A percentile compares a stretch with the other conserved stretches of the same genome.
These are phyloP conservation scores for Globisporangium radiosum DNA, from an alignment of 352 stramenopile species.

Conservation along the genomic window DNA sequence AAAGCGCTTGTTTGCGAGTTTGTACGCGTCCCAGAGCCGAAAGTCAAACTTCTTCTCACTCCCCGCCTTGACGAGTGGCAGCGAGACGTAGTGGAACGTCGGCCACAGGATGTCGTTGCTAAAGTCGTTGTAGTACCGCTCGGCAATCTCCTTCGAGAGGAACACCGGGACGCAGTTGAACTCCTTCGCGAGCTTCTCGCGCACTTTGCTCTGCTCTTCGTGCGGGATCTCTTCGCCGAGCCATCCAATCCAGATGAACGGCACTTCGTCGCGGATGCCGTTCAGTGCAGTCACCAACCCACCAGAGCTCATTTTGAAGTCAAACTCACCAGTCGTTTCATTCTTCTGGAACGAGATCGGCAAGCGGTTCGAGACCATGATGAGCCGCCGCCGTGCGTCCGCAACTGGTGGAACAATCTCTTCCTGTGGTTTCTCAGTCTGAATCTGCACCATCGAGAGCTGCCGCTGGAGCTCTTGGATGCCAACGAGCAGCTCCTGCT, in stretches of 20 bases:
- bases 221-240: slow-evolving; percentile 83
- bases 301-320: slow-evolving; percentile 84
- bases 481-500: slow-evolving; percentile 87
- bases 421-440: slow-evolving; percentile 70
- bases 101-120: slow-evolving; percentile 90
- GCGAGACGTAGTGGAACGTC: slow-evolving; percentile 88
- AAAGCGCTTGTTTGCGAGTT: slow-evolving; percentile 82
- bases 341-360: slow-evolving; percentile 88
- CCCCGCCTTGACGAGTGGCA: slow-evolving; percentile 82
- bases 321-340: slow-evolving; percentile 78
- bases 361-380: slow-evolving; percentile 89
- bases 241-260: slow-evolving; percentile 91
- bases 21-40: slow-evolving; percentile 81
- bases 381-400: slow-evolving; percentile 67
- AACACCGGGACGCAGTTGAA: slow-evolving; percentile 90
- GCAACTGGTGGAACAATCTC: slow-evolving; percentile 54
- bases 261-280: slow-evolving; percentile 80
- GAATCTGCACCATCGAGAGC: slow-evolving; percentile 82
- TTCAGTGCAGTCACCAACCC: slow-evolving; percentile 87
- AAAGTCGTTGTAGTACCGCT: slow-evolving; percentile 90
- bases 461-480: slow-evolving; percentile 90
- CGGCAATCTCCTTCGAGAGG: slow-evolving; percentile 82
- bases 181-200: slow-evolving; percentile 75
- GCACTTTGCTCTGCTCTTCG: slow-evolving; percentile 75
- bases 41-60: slow-evolving; percentile 91